Evolutionary conservation across 192 early-diverging fungal genomes (phyloP).

Genomic region (Ramicandelaber brevisporus): DNA sequence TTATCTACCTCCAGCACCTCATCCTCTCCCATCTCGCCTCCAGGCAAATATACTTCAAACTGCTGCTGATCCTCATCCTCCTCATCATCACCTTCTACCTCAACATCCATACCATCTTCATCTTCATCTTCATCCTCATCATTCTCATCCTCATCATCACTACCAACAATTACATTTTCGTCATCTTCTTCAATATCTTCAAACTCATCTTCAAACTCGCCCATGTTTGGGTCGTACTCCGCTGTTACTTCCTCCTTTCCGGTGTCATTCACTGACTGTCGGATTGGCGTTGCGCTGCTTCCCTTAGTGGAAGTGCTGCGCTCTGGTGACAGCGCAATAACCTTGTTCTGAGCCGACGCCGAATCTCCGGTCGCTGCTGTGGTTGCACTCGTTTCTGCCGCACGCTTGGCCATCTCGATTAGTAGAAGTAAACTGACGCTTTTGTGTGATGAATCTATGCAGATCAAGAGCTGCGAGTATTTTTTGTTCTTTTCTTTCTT

Average conservation of each 20-base stretch:
- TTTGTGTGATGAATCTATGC: too few species aligned
- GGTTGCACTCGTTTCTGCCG: too few species aligned
- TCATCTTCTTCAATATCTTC: conserved; percentile 73
- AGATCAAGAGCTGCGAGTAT: too few species aligned
- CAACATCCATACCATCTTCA: conserved; percentile 21
- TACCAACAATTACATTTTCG: conserved; percentile 32
- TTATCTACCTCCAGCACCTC: conserved; percentile 88
- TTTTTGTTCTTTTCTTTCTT: too few species aligned
- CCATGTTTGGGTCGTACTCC: conserved; percentile 34
- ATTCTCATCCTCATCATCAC: conserved; percentile 28
- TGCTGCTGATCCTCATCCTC: conserved; percentile 30
- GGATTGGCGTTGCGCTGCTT: too few species aligned
- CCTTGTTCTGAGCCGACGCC: too few species aligned
- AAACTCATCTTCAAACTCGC: conserved; percentile 80
- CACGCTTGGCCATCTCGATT: too few species aligned
- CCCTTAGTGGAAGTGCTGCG: too few species aligned
- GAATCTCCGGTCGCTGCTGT: too few species aligned
- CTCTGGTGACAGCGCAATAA: too few species aligned
- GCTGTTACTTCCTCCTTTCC: conserved; percentile 1
- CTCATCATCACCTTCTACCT: conserved; percentile 25
- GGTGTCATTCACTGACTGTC: too few species aligned
- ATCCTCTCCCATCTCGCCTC: conserved; percentile 55
- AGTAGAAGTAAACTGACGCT: too few species aligned
- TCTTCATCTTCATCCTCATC: conserved; percentile 10
- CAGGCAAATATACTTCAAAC: conserved; percentile 65